These are phyloP conservation scores for Trichoderma arundinaceum DNA, from an alignment of 2,329 filamentous ascomycete species.

Conservation along the genomic window DNA sequence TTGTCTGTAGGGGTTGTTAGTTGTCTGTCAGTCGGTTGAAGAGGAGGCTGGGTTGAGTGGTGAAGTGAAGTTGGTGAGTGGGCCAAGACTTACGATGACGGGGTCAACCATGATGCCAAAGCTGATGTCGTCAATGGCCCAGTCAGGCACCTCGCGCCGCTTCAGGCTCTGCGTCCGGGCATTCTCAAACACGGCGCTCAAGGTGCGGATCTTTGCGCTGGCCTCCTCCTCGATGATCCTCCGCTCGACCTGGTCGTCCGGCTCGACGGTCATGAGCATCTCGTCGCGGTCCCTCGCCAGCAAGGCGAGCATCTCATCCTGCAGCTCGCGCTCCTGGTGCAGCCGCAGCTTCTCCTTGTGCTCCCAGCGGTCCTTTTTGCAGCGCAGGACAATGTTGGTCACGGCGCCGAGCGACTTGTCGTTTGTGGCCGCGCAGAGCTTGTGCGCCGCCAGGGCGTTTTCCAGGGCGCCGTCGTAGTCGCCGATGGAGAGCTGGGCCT, in stretches of 20 bases:
- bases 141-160: slow-evolving; percentile 71
- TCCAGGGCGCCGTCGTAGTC: slow-evolving; percentile 72
- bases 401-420: slow-evolving; percentile 73
- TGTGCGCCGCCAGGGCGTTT: slow-evolving; percentile 74
- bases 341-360: slow-evolving; percentile 67
- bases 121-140: slow-evolving; percentile 76
- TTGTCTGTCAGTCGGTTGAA: too few relatives aligned
- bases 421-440: slow-evolving; percentile 65
- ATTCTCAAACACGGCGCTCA: slow-evolving; percentile 59
- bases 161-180: slow-evolving; percentile 53
- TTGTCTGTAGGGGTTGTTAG: slow-evolving; percentile 60
- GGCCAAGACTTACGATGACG: slow-evolving; percentile 54
- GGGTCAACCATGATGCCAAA: slow-evolving; percentile 78
- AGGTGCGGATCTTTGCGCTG: slow-evolving; percentile 50
- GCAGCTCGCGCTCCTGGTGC: slow-evolving; percentile 62
- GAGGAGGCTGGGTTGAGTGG: too few relatives aligned
- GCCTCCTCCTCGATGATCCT: slow-evolving; percentile 56
- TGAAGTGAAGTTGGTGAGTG: not conserved
- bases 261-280: slow-evolving; percentile 46
- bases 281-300: slow-evolving; percentile 56
- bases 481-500: slow-evolving; percentile 75
- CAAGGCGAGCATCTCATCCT: slow-evolving; percentile 62
- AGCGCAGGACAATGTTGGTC: slow-evolving; percentile 74
- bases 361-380: slow-evolving; percentile 88
- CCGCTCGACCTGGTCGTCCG: slow-evolving; percentile 54